phyloP scores from a whole-genome alignment of 108 stramenopile genomes.

The Cyclotella sp. region DNA sequence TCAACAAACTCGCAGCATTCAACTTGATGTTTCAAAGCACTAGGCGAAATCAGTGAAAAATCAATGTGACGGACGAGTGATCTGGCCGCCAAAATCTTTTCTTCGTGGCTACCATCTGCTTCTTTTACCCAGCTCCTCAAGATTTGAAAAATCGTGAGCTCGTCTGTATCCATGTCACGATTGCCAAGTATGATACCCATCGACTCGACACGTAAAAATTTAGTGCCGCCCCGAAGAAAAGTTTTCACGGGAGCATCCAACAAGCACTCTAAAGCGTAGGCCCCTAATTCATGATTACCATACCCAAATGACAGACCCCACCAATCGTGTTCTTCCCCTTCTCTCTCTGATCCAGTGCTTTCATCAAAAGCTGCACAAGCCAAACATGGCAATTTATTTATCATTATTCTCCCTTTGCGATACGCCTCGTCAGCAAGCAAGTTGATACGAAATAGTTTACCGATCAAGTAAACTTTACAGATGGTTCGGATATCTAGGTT shows the following conservation, averaged over 20 bases:
- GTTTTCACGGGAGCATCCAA: conserved; percentile 11
- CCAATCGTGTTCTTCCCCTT: conserved; percentile 5
- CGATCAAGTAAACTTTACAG: conserved; percentile 24
- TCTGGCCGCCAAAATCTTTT: conserved; percentile 4
- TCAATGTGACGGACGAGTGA: conserved; percentile 8
- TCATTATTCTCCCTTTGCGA: conserved; percentile 14
- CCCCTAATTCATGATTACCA: conserved; percentile 7
- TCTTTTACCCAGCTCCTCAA: conserved; percentile 4
- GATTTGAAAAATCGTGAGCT: conserved; percentile 20
- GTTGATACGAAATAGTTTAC: conserved; percentile 11
- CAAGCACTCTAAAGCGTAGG: conserved; percentile 2
- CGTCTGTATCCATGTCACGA: conserved; percentile 16
- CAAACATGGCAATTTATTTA: conserved; percentile 19
- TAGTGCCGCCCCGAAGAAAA: conserved; percentile 1
- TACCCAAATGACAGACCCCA: background rate
- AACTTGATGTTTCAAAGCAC: conserved; percentile 6
- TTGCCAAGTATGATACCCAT: conserved; percentile 12
- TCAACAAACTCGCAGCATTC: conserved; percentile 14
- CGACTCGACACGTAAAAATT: conserved; percentile 6
- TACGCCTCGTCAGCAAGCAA: conserved; percentile 16
- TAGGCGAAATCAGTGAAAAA: conserved; percentile 3
- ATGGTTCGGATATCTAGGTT: conserved; percentile 17
- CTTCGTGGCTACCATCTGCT: background rate
- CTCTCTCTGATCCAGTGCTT: conserved; percentile 1
- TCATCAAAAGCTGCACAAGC: conserved; percentile 34